Base-by-base conservation (phyloP, 2,329 filamentous ascomycete species). In the Phialocephala subalpina region DNA sequence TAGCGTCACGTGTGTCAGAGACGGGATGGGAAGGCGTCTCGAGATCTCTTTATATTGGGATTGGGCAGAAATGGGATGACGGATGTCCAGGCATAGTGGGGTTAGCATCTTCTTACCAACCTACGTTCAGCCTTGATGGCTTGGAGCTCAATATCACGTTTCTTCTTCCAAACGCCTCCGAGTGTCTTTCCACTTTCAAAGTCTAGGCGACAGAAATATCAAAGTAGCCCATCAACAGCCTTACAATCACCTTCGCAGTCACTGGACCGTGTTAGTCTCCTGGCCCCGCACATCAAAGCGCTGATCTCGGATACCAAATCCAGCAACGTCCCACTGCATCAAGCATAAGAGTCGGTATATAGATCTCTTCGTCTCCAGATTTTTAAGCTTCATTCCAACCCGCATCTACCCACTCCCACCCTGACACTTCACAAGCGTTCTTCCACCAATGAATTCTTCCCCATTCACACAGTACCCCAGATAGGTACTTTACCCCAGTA, bases 331-430 rank as follows among this genome's bases (percentile, higher is more conserved):
- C 16, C 40, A n/a, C 18, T 22, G 4, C 20, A 49, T 25, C 22
- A 49, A 22, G 45, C 45, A 49, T 49, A 49, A 49, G 9, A 20
- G 5, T 49, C 45, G 45, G 45, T 49, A 49, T 49, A 49, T 49
- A n/a, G 18, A 6, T 5, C 18, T 18, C 6, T 16, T 42, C 40
- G 40, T 42, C 40, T 42, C 40, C 40, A 42, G n/a, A 42, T n/a
- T 42, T 42, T 42, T 42, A 42, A 18, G 8, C 14, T n/a, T n/a
- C 12, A 42, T 42, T 16, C 16, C 14, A 9, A 42, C 7, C 40
- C 18, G 8, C 40, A 42, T 18, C 40, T n/a, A n/a, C 8, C 40
- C 40, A 42, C 16, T 16, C 16, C 22, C 25, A 52, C 12, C 22
- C 25, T 22, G 2, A 29, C 25, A 29, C n/a, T n/a, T n/a, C n/a